These are phyloP conservation scores for Leucocoprinus sp. DNA, from an alignment of 768 basidiomycete genomes.

Conservation along the genomic window DNA sequence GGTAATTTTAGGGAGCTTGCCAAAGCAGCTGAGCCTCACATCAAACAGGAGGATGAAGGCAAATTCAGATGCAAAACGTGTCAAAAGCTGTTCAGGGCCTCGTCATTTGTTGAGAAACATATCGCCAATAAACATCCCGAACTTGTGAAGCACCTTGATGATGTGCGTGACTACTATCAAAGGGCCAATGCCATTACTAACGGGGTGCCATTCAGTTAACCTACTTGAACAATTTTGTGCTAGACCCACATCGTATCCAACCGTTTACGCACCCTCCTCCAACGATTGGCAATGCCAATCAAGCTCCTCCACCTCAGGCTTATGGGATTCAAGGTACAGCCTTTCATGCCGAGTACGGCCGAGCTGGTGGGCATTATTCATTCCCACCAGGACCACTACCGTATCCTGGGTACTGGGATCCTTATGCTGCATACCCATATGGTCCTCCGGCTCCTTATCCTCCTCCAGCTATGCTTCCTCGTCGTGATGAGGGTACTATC, in stretches of 20 bases:
- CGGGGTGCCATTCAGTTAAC: conserved; percentile 48
- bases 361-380: conserved; percentile 18
- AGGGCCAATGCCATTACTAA: neutral
- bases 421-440: conserved; percentile 27
- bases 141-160: conserved; percentile 72
- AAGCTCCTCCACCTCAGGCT: conserved; percentile 75
- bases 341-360: conserved; percentile 31
- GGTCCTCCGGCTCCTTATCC: conserved; percentile 27
- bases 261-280: conserved; percentile 77
- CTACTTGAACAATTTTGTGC: conserved; percentile 92
- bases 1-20: conserved; percentile 58
- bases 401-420: conserved; percentile 36
- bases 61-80: conserved; percentile 97
- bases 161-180: conserved; percentile 38
- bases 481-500: conserved; percentile 47
- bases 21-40: conserved; percentile 66
- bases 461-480: conserved; percentile 28
- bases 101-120: conserved; percentile 96
- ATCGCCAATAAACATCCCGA: conserved; percentile 92
- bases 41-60: conserved; percentile 95
- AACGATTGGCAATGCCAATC: conserved; percentile 51
- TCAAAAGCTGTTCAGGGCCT: conserved; percentile 95
- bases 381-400: conserved; percentile 33
- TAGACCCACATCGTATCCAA: conserved; percentile 90
- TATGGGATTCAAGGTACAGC: conserved; percentile 68